phyloP scores from a whole-genome alignment of 129 eudicot species.

The Ambrosia trifida region DNA sequence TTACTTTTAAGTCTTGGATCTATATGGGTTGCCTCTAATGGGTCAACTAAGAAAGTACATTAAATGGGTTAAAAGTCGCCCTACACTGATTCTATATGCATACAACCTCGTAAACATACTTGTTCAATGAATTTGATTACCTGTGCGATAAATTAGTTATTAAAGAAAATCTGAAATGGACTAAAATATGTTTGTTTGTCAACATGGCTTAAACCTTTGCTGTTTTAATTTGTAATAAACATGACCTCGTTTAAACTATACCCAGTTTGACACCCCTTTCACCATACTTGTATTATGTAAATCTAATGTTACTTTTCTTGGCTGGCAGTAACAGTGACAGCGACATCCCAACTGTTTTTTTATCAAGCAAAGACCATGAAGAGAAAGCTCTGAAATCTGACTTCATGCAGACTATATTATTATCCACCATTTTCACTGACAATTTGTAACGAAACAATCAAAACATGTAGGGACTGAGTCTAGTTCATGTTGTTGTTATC shows the following conservation, averaged over 20 bases:
- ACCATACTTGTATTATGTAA: background rate
- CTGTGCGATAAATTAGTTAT: background rate
- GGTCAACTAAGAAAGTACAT: background rate
- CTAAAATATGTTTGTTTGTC: no score
- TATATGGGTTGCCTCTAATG: background rate
- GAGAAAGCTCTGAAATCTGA: constrained; percentile 56
- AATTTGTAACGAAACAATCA: constrained; percentile 30
- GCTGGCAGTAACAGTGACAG: constrained; percentile 31
- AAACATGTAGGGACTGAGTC: constrained; percentile 18
- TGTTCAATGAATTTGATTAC: background rate
- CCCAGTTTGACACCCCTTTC: no score
- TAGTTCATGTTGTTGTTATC: constrained; percentile 17
- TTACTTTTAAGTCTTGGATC: background rate
- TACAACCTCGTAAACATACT: background rate
- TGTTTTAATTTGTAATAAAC: no score
- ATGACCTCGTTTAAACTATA: no score
- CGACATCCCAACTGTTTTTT: constrained; percentile 15
- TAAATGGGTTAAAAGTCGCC: background rate
- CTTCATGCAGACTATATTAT: constrained; percentile 50
- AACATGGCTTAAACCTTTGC: no score
- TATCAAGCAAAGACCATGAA: constrained; percentile 40
- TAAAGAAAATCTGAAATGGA: no score
- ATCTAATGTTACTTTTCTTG: background rate
- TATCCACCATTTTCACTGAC: constrained; percentile 59
- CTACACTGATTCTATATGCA: background rate